phyloP scores from a whole-genome alignment of 257 asterid genomes.

The Nemophila menziesii region DNA sequence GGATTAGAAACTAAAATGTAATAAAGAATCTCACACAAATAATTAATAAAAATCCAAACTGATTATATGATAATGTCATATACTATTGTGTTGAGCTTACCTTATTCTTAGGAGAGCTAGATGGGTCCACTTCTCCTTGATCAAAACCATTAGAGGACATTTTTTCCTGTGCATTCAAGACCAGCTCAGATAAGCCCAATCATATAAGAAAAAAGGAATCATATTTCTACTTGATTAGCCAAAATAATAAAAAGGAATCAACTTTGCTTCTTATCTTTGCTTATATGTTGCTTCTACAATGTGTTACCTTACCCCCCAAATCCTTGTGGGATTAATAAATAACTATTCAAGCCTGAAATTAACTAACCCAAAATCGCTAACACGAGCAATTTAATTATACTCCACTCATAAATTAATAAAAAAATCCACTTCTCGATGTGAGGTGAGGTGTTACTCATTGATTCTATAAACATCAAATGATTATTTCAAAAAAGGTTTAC shows the following conservation, averaged over 20 bases:
- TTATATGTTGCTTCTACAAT: neutral
- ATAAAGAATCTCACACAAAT: neutral
- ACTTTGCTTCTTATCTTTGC: neutral
- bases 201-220: neutral
- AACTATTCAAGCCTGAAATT: no score
- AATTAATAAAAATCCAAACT: neutral
- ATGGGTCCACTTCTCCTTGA: constrained; percentile 34
- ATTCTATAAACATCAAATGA: no score
- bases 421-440: no score
- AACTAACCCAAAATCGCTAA: no score
- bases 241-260: neutral
- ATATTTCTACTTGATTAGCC: neutral
- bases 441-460: no score
- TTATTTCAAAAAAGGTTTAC: no score
- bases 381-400: no score
- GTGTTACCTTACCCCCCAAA: no score
- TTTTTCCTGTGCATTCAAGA: constrained; percentile 30
- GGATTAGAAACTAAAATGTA: constrained; percentile 1
- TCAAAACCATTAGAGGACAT: constrained; percentile 41
- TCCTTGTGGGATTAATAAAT: no score
- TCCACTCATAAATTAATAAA: no score
- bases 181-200: constrained; percentile 1
- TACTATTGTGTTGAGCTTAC: constrained; percentile 19
- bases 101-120: constrained; percentile 24
- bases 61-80: neutral